These are phyloP conservation scores for Lachnellula occidentalis DNA, from an alignment of 2,329 filamentous ascomycete species.

Conservation along the genomic window DNA sequence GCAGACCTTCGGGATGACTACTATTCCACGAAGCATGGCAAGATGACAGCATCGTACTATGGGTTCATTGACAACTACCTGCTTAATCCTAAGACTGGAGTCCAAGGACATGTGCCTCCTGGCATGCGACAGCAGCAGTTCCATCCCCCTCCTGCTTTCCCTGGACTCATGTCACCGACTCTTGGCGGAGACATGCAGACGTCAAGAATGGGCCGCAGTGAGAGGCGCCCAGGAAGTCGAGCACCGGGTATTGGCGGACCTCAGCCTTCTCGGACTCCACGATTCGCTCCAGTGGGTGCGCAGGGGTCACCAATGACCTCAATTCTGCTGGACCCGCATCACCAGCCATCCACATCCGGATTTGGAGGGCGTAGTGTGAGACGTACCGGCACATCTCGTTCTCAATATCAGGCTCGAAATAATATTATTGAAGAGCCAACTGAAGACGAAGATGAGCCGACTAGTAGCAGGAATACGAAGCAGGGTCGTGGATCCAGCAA, in stretches of 20 bases:
- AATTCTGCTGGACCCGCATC: slow-evolving; percentile 68
- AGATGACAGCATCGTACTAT: slow-evolving; percentile 97
- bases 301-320: slow-evolving; percentile 57
- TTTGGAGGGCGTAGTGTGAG: slow-evolving; percentile 43
- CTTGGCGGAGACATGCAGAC: slow-evolving; percentile 50
- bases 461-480: slow-evolving; percentile 18
- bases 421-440: slow-evolving; percentile 52
- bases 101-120: slow-evolving; percentile 54
- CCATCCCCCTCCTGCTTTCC: slow-evolving; percentile 70
- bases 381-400: slow-evolving; percentile 35
- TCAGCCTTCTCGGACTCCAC: slow-evolving; percentile 37
- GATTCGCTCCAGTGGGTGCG: slow-evolving; percentile 35
- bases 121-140: slow-evolving; percentile 52
- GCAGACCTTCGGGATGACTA: slow-evolving; percentile 78
- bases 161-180: slow-evolving; percentile 60
- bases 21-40: slow-evolving; percentile 90
- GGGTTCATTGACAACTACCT: slow-evolving; percentile 92
- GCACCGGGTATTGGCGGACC: slow-evolving; percentile 29
- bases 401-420: slow-evolving; percentile 41
- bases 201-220: slow-evolving; percentile 43
- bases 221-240: slow-evolving; percentile 39
- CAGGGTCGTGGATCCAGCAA: slow-evolving; percentile 24
- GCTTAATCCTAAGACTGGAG: slow-evolving; percentile 63
- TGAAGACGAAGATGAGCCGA: slow-evolving; percentile 40
- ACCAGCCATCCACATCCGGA: slow-evolving; percentile 56